Evolutionary conservation across 306 rosid genomes (phyloP), one percentile per base, ranked within the genome.

Genomic region (Canavalia gladiata): DNA sequence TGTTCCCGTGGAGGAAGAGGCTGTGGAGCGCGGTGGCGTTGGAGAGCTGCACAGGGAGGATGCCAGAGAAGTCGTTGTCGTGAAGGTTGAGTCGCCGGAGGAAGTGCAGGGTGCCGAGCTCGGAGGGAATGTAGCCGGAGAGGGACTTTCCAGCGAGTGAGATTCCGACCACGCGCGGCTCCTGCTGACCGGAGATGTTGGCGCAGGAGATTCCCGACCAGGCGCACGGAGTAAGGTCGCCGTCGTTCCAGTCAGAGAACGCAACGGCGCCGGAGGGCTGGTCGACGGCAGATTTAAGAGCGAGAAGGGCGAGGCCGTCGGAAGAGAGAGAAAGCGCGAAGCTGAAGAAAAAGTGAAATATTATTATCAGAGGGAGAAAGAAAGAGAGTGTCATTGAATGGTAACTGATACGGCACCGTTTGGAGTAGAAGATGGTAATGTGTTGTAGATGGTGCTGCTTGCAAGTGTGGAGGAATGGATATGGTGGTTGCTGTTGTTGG

Each of bases 51-150:
- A 82, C 66, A 0, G 99, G 99, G 4, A 96, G 81, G 0, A 94
- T 84, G n/a, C 99, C 99, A 50, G 88, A 85, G 87, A 96, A 91
- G 33, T 77, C 87, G 57, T 96, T 96, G 81, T 49, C 84, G 43
- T 94, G 99, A 46, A 96, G 88, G 68, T 96, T 96, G 37, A 96
- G 93, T 1, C 99, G 96, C 31, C 98, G 97, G 74, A 96, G 98
- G 49, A 82, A 93, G 1, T 78, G 82, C 8, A 96, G 82, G 1
- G 77, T 87, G 0, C 98, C 98, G 1, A 96, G 97, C 85, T 93
- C 99, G 6, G 99, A 96, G 1, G 99, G 97, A 8, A 96, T 83
- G 34, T 96, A 96, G 0, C 98, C 99, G 6, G 90, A 89, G 62
- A 96, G 94, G n/a, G 78, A 86, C 81, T 83, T 93, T 0, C 92